phyloP scores from a whole-genome alignment of 2,329 filamentous ascomycete species.

The Rachicladosporium sp. region DNA sequence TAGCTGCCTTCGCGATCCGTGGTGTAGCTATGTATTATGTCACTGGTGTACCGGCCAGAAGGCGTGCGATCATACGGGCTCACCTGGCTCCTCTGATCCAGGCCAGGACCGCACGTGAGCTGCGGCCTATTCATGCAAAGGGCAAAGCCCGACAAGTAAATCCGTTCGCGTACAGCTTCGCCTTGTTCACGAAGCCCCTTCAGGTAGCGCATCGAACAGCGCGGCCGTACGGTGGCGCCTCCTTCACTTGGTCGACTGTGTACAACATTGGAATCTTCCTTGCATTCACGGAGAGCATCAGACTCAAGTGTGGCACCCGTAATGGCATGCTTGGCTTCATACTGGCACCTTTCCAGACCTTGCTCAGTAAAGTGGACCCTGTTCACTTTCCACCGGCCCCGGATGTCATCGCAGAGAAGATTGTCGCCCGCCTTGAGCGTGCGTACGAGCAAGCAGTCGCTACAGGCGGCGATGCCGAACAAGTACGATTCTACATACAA shows the following conservation, averaged over 20 bases:
- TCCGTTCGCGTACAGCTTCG: background rate
- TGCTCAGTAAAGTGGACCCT: background rate
- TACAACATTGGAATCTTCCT: conserved; percentile 17
- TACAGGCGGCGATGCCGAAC: background rate
- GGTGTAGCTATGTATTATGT: conserved; percentile 17
- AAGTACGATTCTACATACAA: background rate
- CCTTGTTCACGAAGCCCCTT: background rate
- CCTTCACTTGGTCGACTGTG: conserved; percentile 3
- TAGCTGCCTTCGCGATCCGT: conserved; percentile 18
- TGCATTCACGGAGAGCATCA: conserved; percentile 16
- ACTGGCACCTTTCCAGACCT: conserved; percentile 7
- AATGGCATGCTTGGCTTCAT: conserved; percentile 17
- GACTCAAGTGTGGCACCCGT: conserved; percentile 15
- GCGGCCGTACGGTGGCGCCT: conserved; percentile 8
- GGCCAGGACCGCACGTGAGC: background rate
- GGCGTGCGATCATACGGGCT: conserved; percentile 8
- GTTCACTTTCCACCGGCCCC: background rate
- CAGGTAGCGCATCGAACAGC: conserved; percentile 5
- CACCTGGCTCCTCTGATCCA: conserved; percentile 12
- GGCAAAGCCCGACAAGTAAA: background rate
- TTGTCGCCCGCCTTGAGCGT: background rate
- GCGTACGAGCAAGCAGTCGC: background rate
- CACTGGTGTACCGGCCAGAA: conserved; percentile 10
- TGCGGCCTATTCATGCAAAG: background rate
- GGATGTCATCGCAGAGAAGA: background rate